Conservation (phyloP, 2,329 filamentous ascomycete genomes). For the Fusarium pseudocircinatum region DNA sequence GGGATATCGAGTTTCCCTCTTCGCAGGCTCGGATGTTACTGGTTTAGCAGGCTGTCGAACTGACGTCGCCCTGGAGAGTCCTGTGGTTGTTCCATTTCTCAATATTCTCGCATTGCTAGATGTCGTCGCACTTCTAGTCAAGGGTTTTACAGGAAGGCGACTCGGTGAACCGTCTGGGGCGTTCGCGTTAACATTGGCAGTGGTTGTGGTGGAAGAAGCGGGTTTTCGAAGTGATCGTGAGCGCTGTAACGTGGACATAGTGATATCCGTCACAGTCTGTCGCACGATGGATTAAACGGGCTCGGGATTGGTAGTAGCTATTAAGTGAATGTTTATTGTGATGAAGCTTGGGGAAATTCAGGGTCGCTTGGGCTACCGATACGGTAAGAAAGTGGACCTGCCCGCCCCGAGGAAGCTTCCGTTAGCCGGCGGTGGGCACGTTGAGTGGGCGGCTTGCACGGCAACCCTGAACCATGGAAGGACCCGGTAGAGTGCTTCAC, state of each 20-base stretch:
- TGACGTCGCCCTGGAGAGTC: constrained; percentile 38
- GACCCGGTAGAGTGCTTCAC: not conserved
- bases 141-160: constrained; percentile 60
- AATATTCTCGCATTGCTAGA: constrained; percentile 35
- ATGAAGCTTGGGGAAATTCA: constrained; percentile 8
- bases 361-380: constrained; percentile 33
- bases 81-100: constrained; percentile 28
- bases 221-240: constrained; percentile 61
- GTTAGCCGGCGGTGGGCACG: constrained; percentile 20
- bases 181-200: constrained; percentile 13
- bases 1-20: constrained; percentile 47
- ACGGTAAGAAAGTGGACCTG: constrained; percentile 11
- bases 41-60: constrained; percentile 30
- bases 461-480: not conserved
- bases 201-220: constrained; percentile 27
- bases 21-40: constrained; percentile 20
- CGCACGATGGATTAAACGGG: not conserved
- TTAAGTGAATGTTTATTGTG: constrained; percentile 30
- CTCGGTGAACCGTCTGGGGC: constrained; percentile 55
- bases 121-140: constrained; percentile 47
- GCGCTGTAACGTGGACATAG: constrained; percentile 58
- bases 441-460: not conserved
- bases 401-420: not conserved
- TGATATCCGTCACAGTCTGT: constrained; percentile 3
- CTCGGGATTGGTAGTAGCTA: not conserved